Conservation (phyloP, 768 basidiomycete genomes). For the Suillus brevipes region DNA sequence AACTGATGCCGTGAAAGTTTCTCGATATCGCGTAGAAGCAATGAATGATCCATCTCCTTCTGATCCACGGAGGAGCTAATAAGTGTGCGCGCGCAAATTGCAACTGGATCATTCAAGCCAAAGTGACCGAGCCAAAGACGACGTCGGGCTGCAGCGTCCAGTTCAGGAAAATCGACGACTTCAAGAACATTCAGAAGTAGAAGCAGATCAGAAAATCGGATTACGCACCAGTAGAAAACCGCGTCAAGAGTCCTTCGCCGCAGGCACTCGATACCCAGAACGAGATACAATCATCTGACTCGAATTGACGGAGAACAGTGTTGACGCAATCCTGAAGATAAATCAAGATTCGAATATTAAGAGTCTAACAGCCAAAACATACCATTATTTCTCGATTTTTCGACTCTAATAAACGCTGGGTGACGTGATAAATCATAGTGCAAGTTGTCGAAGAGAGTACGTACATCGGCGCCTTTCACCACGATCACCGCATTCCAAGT, state of each 20-base stretch:
- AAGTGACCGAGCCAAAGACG: conserved; percentile 1
- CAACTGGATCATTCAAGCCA: not conserved
- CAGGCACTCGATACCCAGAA: conserved; percentile 3
- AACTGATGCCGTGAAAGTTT: conserved; percentile 1
- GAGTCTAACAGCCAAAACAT: not conserved
- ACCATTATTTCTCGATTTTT: not conserved
- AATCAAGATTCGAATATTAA: not conserved
- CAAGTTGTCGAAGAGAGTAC: not conserved
- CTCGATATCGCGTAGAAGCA: not conserved
- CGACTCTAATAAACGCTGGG: not conserved
- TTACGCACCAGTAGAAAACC: not conserved
- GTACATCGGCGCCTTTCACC: not conserved
- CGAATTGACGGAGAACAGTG: not conserved
- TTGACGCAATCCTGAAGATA: not conserved
- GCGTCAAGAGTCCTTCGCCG: not conserved
- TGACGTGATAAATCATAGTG: not conserved
- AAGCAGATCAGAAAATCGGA: too few species aligned
- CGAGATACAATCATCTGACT: not conserved
- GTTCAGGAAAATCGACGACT: not conserved
- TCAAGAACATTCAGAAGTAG: not conserved
- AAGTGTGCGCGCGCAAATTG: not conserved
- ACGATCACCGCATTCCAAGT: conserved; percentile 4
- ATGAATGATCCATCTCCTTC: not conserved
- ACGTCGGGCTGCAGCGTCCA: not conserved
- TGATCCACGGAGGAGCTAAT: not conserved